Evolutionary conservation across 2,329 filamentous ascomycete genomes (phyloP), one percentile per base, ranked within the genome.

Genomic region (Aspergillus sp.): DNA sequence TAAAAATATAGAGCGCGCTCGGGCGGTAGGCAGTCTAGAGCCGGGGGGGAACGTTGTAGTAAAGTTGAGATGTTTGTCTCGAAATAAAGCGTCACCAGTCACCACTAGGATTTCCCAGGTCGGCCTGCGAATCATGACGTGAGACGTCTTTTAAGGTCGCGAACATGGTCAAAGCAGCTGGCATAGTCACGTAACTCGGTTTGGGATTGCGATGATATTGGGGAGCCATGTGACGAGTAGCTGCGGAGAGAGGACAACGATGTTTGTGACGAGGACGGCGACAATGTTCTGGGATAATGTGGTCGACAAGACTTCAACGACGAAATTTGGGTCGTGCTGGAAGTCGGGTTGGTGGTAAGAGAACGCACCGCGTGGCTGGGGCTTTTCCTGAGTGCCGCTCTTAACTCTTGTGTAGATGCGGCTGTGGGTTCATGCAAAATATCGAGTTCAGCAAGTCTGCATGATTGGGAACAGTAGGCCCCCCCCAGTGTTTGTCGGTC

Each of bases 381-480:
- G 11, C 80, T 82, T 39, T 84, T 86, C 27, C 23, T 55, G 23
- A 45, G 35, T 15, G 46, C 40, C 40, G 14, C 17, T 52, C 40
- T 48, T 24, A 46, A 44, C 35, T 53, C 49, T 19, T 21, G 40
- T 15, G 49, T 31, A 45, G 39, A 46, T 12, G 49, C 27, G 15
- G 49, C 46, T 37, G 31, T 12, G 17, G 48, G 23, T 23, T 57
- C 55, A 39, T 44, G 51, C 11, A 55, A 52, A 76, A 86, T 87
- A 76, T 96, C 92, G 68, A 93, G 87, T 77, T 96, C 93, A 65
- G 90, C 89, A 45, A 97, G 82, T 64, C 91, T 86, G 83, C 93
- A 97, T 31, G 90, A 86, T 78, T 97, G 92, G 47, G 91, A 96
- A 83, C 93, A 97, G 82, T 96, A 96, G 64, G 90, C 86, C 61